These are phyloP conservation scores for Tanacetum coccineum DNA, from an alignment of 129 eudicot genomes.

Conservation along the genomic window DNA sequence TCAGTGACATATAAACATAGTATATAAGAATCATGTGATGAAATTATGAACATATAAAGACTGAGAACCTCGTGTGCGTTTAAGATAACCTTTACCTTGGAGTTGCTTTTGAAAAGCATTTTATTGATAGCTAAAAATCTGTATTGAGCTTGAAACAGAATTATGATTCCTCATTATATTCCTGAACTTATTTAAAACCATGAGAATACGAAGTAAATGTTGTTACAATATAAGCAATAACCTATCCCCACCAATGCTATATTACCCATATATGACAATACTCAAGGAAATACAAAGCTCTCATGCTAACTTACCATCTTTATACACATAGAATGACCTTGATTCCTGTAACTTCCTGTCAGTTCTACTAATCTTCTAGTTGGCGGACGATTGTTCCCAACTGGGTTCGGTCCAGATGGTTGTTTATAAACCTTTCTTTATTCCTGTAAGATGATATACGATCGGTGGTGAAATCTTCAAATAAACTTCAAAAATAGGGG, in stretches of 20 bases:
- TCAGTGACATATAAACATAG: too few species aligned
- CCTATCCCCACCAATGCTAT: conserved; percentile 13
- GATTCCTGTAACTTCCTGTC: conserved; percentile 9
- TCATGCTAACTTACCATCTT: conserved; percentile 3
- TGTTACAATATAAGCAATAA: conserved; percentile 20
- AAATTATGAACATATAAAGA: too few species aligned
- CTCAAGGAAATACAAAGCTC: conserved; percentile 17
- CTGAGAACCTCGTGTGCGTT: too few species aligned
- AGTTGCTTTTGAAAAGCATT: too few species aligned
- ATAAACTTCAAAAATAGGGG: conserved; percentile 26
- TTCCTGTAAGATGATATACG: conserved; percentile 28
- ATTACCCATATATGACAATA: conserved; percentile 8
- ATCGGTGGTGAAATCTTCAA: conserved; percentile 1
- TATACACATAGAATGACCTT: conserved; percentile 23
- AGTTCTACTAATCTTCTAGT: conserved; percentile 33
- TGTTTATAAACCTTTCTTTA: conserved; percentile 34
- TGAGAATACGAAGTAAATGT: too few species aligned
- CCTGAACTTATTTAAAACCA: too few species aligned
- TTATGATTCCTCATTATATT: too few species aligned
- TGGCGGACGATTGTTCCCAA: conserved; percentile 55
- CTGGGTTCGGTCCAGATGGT: conserved; percentile 69
- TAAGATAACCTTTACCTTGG: too few species aligned
- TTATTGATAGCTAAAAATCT: too few species aligned
- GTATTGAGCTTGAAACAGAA: too few species aligned
- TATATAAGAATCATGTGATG: too few species aligned